These are phyloP conservation scores for Poa annua DNA, from an alignment of 176 grass and related monocot genomes.

Conservation along the genomic window DNA sequence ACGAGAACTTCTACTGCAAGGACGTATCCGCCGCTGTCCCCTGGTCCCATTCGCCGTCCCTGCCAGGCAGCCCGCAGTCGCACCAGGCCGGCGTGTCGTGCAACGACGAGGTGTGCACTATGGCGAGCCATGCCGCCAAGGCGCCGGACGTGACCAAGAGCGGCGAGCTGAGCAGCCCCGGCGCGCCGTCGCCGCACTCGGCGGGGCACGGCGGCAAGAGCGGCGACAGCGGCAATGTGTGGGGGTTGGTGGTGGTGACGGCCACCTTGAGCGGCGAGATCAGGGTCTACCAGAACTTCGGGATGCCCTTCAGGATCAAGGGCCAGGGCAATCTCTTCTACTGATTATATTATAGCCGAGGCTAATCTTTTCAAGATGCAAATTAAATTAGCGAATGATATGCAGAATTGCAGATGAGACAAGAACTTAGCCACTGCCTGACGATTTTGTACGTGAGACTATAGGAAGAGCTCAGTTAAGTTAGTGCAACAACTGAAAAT, in stretches of 20 bases:
- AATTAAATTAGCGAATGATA: too few species aligned
- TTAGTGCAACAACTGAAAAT: too few species aligned
- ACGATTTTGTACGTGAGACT: slow-evolving; percentile 6
- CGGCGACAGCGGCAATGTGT: slow-evolving; percentile 52
- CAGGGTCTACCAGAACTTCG: slow-evolving; percentile 90
- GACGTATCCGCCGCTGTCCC: slow-evolving; percentile 89
- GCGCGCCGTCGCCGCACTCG: slow-evolving; percentile 22
- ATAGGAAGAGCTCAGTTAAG: not conserved
- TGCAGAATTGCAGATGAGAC: too few species aligned
- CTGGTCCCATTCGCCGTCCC: slow-evolving; percentile 32
- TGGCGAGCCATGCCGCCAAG: slow-evolving; percentile 32
- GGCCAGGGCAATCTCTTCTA: slow-evolving; percentile 52
- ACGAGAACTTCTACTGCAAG: slow-evolving; percentile 96
- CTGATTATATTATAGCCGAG: not conserved
- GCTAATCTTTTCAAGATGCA: not conserved
- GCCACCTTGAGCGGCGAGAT: slow-evolving; percentile 76
- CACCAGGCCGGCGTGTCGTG: slow-evolving; percentile 23
- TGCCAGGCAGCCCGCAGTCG: slow-evolving; percentile 27
- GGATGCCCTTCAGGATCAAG: slow-evolving; percentile 71
- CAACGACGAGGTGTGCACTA: slow-evolving; percentile 56
- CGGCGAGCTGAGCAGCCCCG: slow-evolving; percentile 28
- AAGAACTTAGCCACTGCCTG: not conserved
- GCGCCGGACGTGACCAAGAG: slow-evolving; percentile 12
- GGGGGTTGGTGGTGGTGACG: slow-evolving; percentile 87
- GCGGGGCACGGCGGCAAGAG: slow-evolving; percentile 14